Base-by-base conservation (phyloP, 75 land plant species). In the Adiantum capillusveneris region DNA sequence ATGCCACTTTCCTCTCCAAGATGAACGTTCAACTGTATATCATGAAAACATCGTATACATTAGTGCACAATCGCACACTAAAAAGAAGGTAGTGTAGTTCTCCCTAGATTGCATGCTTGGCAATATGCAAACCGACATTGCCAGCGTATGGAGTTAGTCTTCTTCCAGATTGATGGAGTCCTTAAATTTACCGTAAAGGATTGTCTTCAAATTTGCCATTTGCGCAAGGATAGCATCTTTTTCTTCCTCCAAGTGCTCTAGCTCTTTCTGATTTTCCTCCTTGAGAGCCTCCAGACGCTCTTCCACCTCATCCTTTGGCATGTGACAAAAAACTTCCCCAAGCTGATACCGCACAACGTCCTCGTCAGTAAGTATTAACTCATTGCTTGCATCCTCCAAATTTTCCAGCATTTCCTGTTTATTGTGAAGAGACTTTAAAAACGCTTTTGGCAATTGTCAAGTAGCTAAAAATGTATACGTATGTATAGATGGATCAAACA, bases 81-180 rank as follows among this genome's bases (percentile, higher is more conserved):
- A n/a, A n/a, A n/a, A n/a, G n/a, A n/a, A n/a, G n/a, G n/a, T n/a
- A n/a, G n/a, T n/a, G n/a, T n/a, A n/a, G n/a, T n/a, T n/a, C n/a
- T n/a, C n/a, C n/a, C n/a, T n/a, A n/a, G n/a, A n/a, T n/a, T n/a
- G n/a, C n/a, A n/a, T n/a, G n/a, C n/a, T n/a, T n/a, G n/a, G n/a
- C n/a, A n/a, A n/a, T n/a, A n/a, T n/a, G n/a, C n/a, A n/a, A n/a
- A n/a, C n/a, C n/a, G n/a, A n/a, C n/a, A n/a, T n/a, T n/a, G n/a
- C n/a, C n/a, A n/a, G n/a, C n/a, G n/a, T n/a, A n/a, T n/a, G n/a
- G n/a, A n/a, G n/a, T 77, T 64, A 92, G 34, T 94, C 96, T 64
- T 94, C 98, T 60, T 94, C 98, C 69, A 94, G 64, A 64, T 94
- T 94, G 29, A 94, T 89, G 34, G 98, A 88, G 43, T 94, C 96